These are phyloP conservation scores for Populus hybrid DNA, from an alignment of 441 rosid species.

Conservation along the genomic window DNA sequence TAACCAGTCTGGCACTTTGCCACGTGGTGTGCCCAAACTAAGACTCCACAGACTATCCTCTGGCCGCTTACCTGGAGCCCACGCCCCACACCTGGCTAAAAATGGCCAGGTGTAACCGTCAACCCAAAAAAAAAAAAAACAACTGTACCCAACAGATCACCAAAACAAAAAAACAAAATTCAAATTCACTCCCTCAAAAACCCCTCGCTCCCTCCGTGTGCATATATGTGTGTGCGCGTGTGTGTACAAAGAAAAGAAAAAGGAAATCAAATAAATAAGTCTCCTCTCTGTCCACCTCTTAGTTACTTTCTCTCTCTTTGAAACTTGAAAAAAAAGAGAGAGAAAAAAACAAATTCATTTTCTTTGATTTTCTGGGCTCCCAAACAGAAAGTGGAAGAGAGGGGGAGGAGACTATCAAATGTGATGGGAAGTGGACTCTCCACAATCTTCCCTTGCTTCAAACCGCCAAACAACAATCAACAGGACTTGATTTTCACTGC, in stretches of 20 bases:
- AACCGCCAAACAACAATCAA: conserved; percentile 39
- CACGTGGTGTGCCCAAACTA: conserved; percentile 24
- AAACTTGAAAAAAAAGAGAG: background rate
- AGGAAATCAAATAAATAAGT: background rate
- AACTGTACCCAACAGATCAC: conserved; percentile 22
- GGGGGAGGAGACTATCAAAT: conserved; percentile 46
- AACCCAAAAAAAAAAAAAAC: conserved; percentile 32
- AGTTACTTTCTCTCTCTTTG: conserved; percentile 1
- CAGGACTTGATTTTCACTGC: conserved; percentile 46
- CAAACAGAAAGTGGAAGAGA: conserved; percentile 20
- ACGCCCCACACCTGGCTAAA: background rate
- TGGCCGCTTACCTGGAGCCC: conserved; percentile 8
- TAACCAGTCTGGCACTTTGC: background rate
- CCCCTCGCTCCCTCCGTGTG: background rate
- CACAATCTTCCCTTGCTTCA: conserved; percentile 68
- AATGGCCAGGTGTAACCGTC: conserved; percentile 44
- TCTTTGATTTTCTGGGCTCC: conserved; percentile 33
- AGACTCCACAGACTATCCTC: conserved; percentile 18
- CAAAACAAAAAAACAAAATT: background rate
- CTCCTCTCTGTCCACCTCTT: background rate
- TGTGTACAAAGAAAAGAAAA: background rate
- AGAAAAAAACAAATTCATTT: background rate
- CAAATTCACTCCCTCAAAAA: conserved; percentile 2
- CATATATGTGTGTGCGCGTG: background rate
- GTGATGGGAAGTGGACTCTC: conserved; percentile 98